Conservation (phyloP, 208 protist genomes). For the Trypanosoma lewisi region DNA sequence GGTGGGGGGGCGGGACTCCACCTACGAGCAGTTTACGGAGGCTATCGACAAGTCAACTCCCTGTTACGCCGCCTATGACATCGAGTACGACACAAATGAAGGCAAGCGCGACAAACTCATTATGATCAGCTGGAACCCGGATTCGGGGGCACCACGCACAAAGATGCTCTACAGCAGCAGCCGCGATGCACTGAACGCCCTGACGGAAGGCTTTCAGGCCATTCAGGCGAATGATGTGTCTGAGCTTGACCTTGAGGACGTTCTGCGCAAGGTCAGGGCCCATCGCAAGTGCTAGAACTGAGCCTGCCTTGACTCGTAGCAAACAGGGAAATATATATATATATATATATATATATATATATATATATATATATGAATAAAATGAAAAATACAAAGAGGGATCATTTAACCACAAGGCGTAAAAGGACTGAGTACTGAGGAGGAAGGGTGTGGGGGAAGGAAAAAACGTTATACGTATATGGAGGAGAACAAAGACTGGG, state of each 20-base stretch:
- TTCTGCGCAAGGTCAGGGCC: constrained; percentile 45
- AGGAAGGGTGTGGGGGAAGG: no score
- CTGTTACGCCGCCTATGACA: constrained; percentile 92
- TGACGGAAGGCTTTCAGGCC: constrained; percentile 77
- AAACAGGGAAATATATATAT: background rate
- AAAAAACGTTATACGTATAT: background rate
- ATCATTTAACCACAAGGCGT: no score
- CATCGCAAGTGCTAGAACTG: constrained; percentile 30
- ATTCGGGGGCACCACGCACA: constrained; percentile 67
- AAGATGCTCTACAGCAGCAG: constrained; percentile 90
- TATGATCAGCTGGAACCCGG: constrained; percentile 87
- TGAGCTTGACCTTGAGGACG: constrained; percentile 57
- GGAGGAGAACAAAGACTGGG: background rate
- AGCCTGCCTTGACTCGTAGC: background rate
- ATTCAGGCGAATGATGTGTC: constrained; percentile 85
- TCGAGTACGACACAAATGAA: constrained; percentile 74
- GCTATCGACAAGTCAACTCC: constrained; percentile 68
- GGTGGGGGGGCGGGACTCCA: constrained; percentile 38
- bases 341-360: background rate
- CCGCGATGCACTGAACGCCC: constrained; percentile 67
- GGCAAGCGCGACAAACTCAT: constrained; percentile 84
- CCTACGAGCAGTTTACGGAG: constrained; percentile 75
- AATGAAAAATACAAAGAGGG: constrained; percentile 6
- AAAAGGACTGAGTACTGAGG: background rate
- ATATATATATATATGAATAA: constrained; percentile 1